A percentile compares a stretch with the other conserved stretches of the same genome.
Conservation (phyloP, 1,284 basidiomycete genomes). For the Gomphus sp. region DNA sequence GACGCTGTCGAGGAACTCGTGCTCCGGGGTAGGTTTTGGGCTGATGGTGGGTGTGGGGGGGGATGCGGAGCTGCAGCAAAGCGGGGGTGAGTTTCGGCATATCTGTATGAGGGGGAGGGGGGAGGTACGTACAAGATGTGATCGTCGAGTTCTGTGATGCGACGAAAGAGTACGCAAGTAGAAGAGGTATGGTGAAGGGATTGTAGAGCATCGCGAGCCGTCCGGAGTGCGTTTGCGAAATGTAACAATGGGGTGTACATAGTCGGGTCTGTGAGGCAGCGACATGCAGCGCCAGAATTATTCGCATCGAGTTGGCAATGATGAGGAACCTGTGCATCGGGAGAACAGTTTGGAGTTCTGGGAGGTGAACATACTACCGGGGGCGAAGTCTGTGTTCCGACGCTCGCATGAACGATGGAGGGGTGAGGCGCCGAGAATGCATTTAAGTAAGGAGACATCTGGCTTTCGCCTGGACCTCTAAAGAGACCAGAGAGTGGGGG, state of each 20-base stretch:
- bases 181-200: background rate
- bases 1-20: background rate
- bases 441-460: background rate
- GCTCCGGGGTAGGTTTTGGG: background rate
- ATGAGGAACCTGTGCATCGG: background rate
- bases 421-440: background rate
- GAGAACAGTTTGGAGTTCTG: background rate
- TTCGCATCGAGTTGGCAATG: slow-evolving; percentile 19
- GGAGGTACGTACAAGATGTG: background rate
- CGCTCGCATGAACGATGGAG: background rate
- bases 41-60: background rate
- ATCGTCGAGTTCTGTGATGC: slow-evolving; percentile 1
- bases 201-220: background rate
- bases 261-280: background rate
- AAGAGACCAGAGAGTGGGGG: background rate
- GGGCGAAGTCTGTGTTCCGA: background rate
- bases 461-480: background rate
- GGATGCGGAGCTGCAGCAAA: background rate
- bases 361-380: background rate
- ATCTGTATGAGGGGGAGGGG: too few relatives aligned
- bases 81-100: too few relatives aligned
- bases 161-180: background rate
- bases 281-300: slow-evolving; percentile 27
- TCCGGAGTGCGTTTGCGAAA: slow-evolving; percentile 1
- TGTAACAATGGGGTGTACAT: background rate